Base-by-base conservation (phyloP, 208 protist genomes). In the Leishmania tarentolae region DNA sequence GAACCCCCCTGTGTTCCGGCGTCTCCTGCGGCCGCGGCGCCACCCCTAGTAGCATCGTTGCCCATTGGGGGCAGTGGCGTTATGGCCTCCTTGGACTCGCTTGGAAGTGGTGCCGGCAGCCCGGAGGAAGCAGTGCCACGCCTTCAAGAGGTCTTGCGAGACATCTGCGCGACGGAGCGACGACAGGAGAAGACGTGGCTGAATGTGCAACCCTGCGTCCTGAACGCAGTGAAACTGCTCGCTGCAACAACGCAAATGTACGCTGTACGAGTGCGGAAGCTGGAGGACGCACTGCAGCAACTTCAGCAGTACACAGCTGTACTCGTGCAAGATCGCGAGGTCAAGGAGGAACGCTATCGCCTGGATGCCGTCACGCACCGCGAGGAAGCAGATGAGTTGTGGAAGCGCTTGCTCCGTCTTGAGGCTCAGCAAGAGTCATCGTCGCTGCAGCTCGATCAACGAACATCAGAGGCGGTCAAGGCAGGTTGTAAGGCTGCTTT, bases 151-250 rank as follows among this genome's bases (percentile, higher is more conserved):
- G 81, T 87, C 50, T 71, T 93, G 50, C 73, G 42, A 1, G 87
- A 87, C 47, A 91, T 96, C 46, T 57, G 35, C 0, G 83, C 80
- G 1, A 96, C 92, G 24, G 87, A 90, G 53, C 79, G 83, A 8
- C 86, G 90, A 0, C 57, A 83, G 35, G 84, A 82, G 37, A 90
- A 85, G 85, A 78, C 74, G 37, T 96, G 92, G 92, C 81, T 90
- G 37, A 96, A 96, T 76, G 93, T 96, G 19, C 90, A 94, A 59
- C 90, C 90, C 24, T 94, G 93, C 69, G 91, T 96, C 15, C 37
- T 89, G 24, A 81, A 88, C 35, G 73, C 76, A 7, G 31, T 82
- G 17, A 84, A 86, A 46, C 75, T 77, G 17, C 76, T 85, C 15
- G 73, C 56, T 28, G 75, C 74, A 19, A 71, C 85, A 19, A 75